Conservation (phyloP, 352 stramenopile genomes). For the Pythium brachiatum region DNA sequence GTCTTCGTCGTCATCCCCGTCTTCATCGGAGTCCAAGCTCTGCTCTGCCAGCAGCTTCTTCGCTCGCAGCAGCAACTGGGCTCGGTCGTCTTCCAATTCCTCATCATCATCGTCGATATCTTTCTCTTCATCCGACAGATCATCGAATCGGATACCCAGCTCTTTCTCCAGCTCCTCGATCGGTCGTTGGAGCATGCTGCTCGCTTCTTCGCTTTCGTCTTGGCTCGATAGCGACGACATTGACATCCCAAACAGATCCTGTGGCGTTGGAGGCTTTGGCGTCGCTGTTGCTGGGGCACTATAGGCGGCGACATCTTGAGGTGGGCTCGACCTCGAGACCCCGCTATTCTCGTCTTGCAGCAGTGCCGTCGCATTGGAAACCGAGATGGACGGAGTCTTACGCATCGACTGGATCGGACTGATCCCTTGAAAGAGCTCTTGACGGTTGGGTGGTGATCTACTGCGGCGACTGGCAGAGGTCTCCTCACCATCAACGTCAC, state of each 20-base stretch:
- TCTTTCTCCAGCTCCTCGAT: constrained; percentile 73
- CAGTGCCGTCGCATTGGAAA: constrained; percentile 11
- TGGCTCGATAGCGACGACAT: constrained; percentile 18
- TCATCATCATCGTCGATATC: constrained; percentile 38
- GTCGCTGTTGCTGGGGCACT: background rate
- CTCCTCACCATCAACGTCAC: background rate
- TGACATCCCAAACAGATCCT: background rate
- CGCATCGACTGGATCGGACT: constrained; percentile 22
- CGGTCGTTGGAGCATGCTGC: constrained; percentile 48
- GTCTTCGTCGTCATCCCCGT: constrained; percentile 28
- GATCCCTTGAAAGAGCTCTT: constrained; percentile 21
- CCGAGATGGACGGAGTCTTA: constrained; percentile 6
- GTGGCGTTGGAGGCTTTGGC: background rate
- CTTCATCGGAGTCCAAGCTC: constrained; percentile 27
- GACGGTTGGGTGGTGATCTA: constrained; percentile 1
- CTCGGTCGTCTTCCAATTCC: constrained; percentile 28
- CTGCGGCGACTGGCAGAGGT: constrained; percentile 4
- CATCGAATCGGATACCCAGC: constrained; percentile 63
- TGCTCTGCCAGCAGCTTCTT: constrained; percentile 26
- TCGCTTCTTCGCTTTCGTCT: constrained; percentile 26
- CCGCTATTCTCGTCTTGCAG: constrained; percentile 11
- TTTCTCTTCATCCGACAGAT: constrained; percentile 59
- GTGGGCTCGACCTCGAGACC: background rate
- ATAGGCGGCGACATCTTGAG: background rate
- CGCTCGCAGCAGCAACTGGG: constrained; percentile 18